phyloP scores from a whole-genome alignment of 306 rosid species.

The Senna siamea region DNA sequence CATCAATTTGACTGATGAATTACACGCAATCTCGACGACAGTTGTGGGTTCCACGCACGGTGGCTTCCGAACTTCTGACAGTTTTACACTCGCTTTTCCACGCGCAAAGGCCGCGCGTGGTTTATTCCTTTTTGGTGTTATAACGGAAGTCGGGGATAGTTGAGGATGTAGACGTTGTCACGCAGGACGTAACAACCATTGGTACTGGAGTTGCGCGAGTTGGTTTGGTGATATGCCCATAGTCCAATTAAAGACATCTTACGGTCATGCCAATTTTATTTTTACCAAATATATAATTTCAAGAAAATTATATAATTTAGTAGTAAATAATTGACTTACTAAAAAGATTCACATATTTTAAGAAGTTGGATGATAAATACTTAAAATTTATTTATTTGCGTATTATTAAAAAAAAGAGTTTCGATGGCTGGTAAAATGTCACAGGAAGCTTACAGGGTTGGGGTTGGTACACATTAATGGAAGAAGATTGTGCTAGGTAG shows the following conservation, averaged over 20 bases:
- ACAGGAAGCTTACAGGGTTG: background rate
- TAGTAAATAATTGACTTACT: no score
- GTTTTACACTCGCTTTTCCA: background rate
- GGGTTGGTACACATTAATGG: slow-evolving; percentile 1
- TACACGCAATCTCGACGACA: no score
- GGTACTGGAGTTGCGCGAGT: no score
- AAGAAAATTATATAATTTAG: no score
- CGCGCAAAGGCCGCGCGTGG: background rate
- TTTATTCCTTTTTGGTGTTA: background rate
- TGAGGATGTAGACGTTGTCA: background rate
- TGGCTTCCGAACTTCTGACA: background rate
- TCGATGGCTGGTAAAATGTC: background rate
- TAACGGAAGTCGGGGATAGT: background rate
- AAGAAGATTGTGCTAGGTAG: background rate
- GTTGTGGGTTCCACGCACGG: background rate
- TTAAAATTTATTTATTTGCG: no score
- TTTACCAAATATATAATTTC: no score
- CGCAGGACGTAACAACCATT: background rate
- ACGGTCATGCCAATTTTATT: no score
- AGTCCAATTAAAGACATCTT: no score
- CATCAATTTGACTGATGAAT: slow-evolving; percentile 2
- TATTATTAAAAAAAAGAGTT: no score
- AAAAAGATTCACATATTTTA: no score
- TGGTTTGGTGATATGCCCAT: no score
- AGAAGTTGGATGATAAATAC: no score